These are phyloP conservation scores for Ophiostoma sp. DNA, from an alignment of 2,329 filamentous ascomycete genomes.

Conservation along the genomic window DNA sequence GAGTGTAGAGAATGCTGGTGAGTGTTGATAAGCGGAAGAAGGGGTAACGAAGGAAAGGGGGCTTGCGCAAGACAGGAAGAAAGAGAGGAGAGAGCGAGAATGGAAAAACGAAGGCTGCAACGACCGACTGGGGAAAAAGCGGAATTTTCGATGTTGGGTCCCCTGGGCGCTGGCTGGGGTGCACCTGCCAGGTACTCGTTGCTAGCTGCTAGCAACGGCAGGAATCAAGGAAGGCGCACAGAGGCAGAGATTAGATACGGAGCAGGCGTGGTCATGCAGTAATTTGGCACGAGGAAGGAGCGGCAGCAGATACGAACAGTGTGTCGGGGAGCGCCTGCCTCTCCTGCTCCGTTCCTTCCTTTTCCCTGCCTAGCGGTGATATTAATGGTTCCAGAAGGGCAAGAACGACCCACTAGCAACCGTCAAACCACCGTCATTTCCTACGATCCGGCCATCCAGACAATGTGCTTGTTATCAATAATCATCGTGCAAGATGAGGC, in stretches of 20 bases:
- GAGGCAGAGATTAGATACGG: conserved; percentile 4
- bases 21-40: not conserved
- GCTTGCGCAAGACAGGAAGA: not conserved
- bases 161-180: not conserved
- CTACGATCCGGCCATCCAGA: too few relatives aligned
- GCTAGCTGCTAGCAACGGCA: not conserved
- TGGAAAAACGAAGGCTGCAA: conserved; percentile 3
- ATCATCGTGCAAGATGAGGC: too few relatives aligned
- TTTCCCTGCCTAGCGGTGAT: not conserved
- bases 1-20: not conserved
- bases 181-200: not conserved
- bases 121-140: conserved; percentile 15
- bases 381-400: not conserved
- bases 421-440: not conserved
- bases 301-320: too few relatives aligned
- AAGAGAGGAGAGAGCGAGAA: not conserved
- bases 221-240: conserved; percentile 3
- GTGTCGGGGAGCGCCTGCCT: not conserved
- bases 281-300: not conserved
- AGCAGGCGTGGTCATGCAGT: not conserved
- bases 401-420: not conserved
- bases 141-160: conserved; percentile 1
- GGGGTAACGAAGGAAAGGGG: conserved; percentile 12
- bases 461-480: too few relatives aligned
- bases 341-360: not conserved